Base-by-base conservation (phyloP, 2,329 filamentous ascomycete genomes). In the Cordyceps cicadae region DNA sequence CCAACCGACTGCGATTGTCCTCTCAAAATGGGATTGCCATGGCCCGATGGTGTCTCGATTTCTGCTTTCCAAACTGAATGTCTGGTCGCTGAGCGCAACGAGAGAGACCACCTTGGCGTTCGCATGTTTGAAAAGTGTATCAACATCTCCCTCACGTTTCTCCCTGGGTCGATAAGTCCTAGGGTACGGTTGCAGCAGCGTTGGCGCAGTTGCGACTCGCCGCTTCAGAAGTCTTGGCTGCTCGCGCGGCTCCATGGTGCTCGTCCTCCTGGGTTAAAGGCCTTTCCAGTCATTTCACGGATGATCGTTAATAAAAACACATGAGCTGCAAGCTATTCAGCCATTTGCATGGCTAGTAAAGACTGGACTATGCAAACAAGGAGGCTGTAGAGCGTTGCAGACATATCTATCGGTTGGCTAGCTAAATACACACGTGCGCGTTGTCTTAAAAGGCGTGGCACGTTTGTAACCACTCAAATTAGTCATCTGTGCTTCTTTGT, bases 1-100 rank as follows among this genome's bases (percentile, higher is more conserved):
- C 81, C 64, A 76, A 89, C 87, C 87, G 63, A 90, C 82, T 62
- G 92, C 91, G 64, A 95, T 86, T 0, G 90, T 93, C 67, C 87
- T 83, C 72, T 96, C 91, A 1, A 88, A 84, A n/a, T 84, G 80
- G 2, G 89, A 89, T 54, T 81, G 82, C 86, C 88, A 93, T 58
- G 88, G 80, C 54, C 94, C 76, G 0, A 86, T 85, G 63, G 63
- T 63, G 29, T 62, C 87, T 86, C 26, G 84, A 77, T 61, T 83
- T 71, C 62, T 83, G 72, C 66, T 81, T 70, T 60, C 73, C 64
- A 61, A 74, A 64, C 62, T 64, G 41, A 37, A 58, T 59, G 52
- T 43, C 39, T 49, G 49, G 56, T 37, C 45, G 37, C 48, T 60
- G 24, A 48, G 50, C 24, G 69, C 62, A 59, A 62, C 54, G 24